Evolutionary conservation across 78 protist species (phyloP), one percentile per base, ranked within the genome.

Genomic region (Dictyostelium brefeldianum): DNA sequence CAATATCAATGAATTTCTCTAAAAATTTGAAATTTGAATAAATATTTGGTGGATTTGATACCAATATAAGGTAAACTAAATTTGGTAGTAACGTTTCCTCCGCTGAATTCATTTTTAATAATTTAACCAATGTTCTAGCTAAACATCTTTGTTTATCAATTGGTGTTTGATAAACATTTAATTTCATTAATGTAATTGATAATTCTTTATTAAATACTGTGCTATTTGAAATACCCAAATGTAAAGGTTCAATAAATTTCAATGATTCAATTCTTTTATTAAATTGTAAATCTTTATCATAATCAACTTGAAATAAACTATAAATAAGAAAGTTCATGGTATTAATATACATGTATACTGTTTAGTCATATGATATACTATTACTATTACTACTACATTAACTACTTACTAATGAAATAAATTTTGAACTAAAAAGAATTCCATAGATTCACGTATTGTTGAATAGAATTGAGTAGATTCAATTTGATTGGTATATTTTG

Each of bases 91-190:
- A 47, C 14, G 25, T 22, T 12, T 85, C 92, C 62, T 85, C 92
- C 8, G 77, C 83, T 3, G 46, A 54, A 18, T n/a, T 31, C 12
- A 73, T 46, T 29, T 73, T 51, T 36, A 85, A 56, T 12, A 85
- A 15, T 47, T 75, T 56, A 18, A 85, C 50, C 15, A 85, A 27
- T 15, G 62, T 48, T 71, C 80, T 85, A 20, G 92, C 77, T 36
- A 85, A 36, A 62, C 81, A 85, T 85, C 92, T 85, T 48, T 51
- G 31, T 70, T 85, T 85, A 43, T 85, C 83, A 4, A n/a, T n/a
- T 62, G 92, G 92, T 36, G 79, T 75, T 59, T 85, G 92, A 75
- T 85, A 75, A 27, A 67, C 29, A 75, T 82, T 82, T 11, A 85
- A 10, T 47, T 57, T 71, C 47, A 54, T 51, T 51, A 53, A 83